A percentile compares a stretch with the other conserved stretches of the same genome.
These are phyloP conservation scores for Davidsoniella australis DNA, from an alignment of 2,329 filamentous ascomycete genomes.

Conservation along the genomic window DNA sequence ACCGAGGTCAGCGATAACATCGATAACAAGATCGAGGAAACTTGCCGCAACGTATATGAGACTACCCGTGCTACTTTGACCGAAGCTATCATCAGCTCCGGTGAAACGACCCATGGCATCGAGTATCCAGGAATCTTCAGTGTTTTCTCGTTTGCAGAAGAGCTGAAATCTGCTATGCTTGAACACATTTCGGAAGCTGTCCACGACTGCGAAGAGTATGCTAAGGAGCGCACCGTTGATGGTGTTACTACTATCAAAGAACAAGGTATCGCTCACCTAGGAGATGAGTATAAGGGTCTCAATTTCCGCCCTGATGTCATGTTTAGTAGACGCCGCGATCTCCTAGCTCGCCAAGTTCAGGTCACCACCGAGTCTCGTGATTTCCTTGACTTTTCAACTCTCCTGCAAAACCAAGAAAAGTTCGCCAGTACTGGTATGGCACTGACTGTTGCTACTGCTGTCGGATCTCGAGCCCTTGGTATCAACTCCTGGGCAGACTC, in stretches of 20 bases:
- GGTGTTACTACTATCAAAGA: conserved; percentile 81
- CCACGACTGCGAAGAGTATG: conserved; percentile 64
- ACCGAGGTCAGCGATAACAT: conserved; percentile 66
- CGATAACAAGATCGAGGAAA: conserved; percentile 66
- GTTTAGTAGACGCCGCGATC: conserved; percentile 74
- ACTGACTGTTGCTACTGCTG: conserved; percentile 71
- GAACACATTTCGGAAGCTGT: conserved; percentile 72
- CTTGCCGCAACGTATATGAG: conserved; percentile 71
- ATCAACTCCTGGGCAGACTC: conserved; percentile 83
- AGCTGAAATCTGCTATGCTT: conserved; percentile 81
- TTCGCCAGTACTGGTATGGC: conserved; percentile 88
- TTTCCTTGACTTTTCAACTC: conserved; percentile 72
- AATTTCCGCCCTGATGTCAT: conserved; percentile 84
- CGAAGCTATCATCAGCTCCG: conserved; percentile 58
- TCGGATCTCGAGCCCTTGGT: conserved; percentile 67
- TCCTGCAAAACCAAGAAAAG: conserved; percentile 88
- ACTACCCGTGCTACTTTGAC: conserved; percentile 62
- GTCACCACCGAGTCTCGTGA: conserved; percentile 79
- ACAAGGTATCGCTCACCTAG: conserved; percentile 73
- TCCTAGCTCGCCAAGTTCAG: conserved; percentile 67
- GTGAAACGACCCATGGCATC: conserved; percentile 62
- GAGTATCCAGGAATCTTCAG: conserved; percentile 72
- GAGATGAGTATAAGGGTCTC: conserved; percentile 69
- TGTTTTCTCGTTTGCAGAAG: conserved; percentile 84
- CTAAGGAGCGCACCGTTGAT: conserved; percentile 56